phyloP scores from a whole-genome alignment of 2,329 filamentous ascomycete species.

The Fusarium falciforme region DNA sequence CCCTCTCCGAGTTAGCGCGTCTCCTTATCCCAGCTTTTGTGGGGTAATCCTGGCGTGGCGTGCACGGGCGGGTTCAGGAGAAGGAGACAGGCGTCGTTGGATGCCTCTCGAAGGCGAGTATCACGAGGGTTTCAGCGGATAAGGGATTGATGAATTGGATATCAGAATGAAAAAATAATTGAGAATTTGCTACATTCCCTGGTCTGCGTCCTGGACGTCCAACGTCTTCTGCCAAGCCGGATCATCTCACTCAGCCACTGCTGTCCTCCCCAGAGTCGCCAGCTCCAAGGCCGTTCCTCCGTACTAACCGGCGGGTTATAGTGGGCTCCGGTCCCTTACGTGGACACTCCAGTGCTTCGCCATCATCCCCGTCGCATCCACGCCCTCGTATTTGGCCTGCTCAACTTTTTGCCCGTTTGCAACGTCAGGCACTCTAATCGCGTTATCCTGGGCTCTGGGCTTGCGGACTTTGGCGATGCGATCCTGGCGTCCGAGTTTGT shows the following conservation, averaged over 20 bases:
- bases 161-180: not conserved
- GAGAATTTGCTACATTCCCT: not conserved
- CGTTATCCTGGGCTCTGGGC: slow-evolving; percentile 2
- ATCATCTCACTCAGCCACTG: slow-evolving; percentile 36
- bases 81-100: slow-evolving; percentile 26
- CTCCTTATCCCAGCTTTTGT: slow-evolving; percentile 40
- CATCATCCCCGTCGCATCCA: slow-evolving; percentile 37
- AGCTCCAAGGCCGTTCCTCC: slow-evolving; percentile 18
- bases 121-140: not conserved
- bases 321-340: slow-evolving; percentile 41
- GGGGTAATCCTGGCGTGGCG: slow-evolving; percentile 37
- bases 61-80: slow-evolving; percentile 34
- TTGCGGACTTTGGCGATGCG: slow-evolving; percentile 36
- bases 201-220: not conserved
- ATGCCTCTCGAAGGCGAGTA: slow-evolving; percentile 28
- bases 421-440: slow-evolving; percentile 13
- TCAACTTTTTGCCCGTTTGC: slow-evolving; percentile 20
- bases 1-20: slow-evolving; percentile 31
- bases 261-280: slow-evolving; percentile 17
- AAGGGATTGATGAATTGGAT: not conserved
- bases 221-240: slow-evolving; percentile 28
- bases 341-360: slow-evolving; percentile 40
- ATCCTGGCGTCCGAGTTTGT: slow-evolving; percentile 33
- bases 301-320: slow-evolving; percentile 36
- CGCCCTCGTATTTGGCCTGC: slow-evolving; percentile 21